Evolutionary conservation across 768 basidiomycete species (phyloP).

Genomic region (Tricholoma furcatifolium): DNA sequence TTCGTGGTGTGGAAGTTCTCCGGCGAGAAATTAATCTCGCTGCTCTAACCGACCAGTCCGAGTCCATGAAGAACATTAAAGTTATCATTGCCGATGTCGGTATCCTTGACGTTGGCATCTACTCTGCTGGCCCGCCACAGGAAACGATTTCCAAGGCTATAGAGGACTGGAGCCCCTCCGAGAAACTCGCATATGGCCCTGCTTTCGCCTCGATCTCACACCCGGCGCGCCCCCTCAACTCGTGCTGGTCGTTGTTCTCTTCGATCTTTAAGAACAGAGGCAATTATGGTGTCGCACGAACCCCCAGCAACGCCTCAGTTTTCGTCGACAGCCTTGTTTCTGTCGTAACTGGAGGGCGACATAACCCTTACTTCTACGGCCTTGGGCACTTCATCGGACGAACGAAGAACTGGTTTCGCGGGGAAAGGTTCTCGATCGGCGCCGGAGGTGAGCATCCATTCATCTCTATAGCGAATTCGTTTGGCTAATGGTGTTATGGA

Average conservation of each 20-base stretch:
- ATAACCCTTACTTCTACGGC: slow-evolving; percentile 40
- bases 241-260: slow-evolving; percentile 27
- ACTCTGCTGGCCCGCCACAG: slow-evolving; percentile 22
- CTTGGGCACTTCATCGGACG: slow-evolving; percentile 47
- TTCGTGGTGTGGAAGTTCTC: slow-evolving; percentile 71
- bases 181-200: slow-evolving; percentile 69
- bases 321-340: slow-evolving; percentile 60
- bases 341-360: slow-evolving; percentile 58
- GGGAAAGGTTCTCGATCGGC: slow-evolving; percentile 71
- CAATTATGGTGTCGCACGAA: slow-evolving; percentile 42
- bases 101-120: slow-evolving; percentile 37
- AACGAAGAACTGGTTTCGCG: slow-evolving; percentile 56
- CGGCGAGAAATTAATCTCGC: slow-evolving; percentile 69
- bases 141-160: slow-evolving; percentile 48
- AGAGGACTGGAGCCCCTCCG: slow-evolving; percentile 73
- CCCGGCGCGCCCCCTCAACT: slow-evolving; percentile 22
- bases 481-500: slow-evolving; percentile 8
- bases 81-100: slow-evolving; percentile 79
- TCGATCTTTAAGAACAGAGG: slow-evolving; percentile 37
- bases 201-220: slow-evolving; percentile 57
- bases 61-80: slow-evolving; percentile 63
- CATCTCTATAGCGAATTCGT: neutral
- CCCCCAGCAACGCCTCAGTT: slow-evolving; percentile 52
- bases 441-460: slow-evolving; percentile 62
- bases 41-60: slow-evolving; percentile 49